Evolutionary conservation across 2,329 filamentous ascomycete species (phyloP), one percentile per base, ranked within the genome.

Genomic region (Fusarium succisae): DNA sequence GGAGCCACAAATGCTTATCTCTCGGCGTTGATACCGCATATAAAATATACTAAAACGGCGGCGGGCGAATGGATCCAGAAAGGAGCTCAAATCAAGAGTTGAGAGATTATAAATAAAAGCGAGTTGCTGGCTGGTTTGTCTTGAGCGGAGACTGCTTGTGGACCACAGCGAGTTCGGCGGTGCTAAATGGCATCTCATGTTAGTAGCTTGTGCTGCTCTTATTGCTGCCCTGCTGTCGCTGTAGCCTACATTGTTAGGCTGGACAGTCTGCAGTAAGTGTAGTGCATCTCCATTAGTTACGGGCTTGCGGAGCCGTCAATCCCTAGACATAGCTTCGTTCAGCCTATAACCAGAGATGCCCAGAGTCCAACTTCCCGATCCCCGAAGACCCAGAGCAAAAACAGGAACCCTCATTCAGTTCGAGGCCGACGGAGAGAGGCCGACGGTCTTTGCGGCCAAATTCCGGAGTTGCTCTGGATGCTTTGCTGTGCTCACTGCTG

Each of bases 91-190:
- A 76, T 73, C 66, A 77, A 77, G 48, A 55, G 64, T 74, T 58
- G 70, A 70, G 56, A 68, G 65, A 77, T 80, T 80, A 80, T 79
- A 80, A 80, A 77, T 78, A 80, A 70, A 73, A 69, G 70, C 64
- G 69, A 70, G 68, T 66, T 72, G 64, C 74, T 76, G 66, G 60
- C 45, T 59, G 32, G 43, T 28, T 59, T 50, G 28, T 28, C 11
- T 60, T 43, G 53, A 63, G 75, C 76, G 76, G 76, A 78, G 76
- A 55, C 51, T 55, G 37, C 63, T 58, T 63, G 66, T 75, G 65
- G 67, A 74, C 70, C 72, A 63, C 65, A 73, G 71, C 75, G 76
- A 78, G 61, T 68, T 78, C 76, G 76, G 76, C 70, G 60, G 56
- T 63, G 66, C 66, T 71, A 72, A 68, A 43, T 57, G 59, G 69